Evolutionary conservation across 2,329 filamentous ascomycete species (phyloP).

Genomic region (Penicillium sp.): DNA sequence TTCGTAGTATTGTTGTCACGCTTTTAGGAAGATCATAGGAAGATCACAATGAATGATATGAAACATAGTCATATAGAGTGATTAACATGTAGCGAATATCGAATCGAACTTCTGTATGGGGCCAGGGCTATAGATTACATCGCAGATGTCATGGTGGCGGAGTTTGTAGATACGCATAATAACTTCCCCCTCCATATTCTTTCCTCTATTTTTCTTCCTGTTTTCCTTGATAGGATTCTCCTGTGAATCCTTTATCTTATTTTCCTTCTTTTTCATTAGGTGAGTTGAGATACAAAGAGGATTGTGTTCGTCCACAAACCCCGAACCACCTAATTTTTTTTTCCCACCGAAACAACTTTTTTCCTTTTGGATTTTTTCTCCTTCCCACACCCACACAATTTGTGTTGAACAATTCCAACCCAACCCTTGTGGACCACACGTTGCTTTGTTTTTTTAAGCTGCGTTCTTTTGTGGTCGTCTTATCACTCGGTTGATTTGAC

Average conservation of each 20-base stretch:
- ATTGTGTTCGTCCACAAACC: slow-evolving; percentile 15
- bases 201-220: slow-evolving; percentile 17
- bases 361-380: slow-evolving; percentile 20
- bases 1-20: background rate
- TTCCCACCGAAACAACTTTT: slow-evolving; percentile 25
- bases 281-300: slow-evolving; percentile 4
- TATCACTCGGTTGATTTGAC: slow-evolving; percentile 20
- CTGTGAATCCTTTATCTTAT: background rate
- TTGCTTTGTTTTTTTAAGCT: slow-evolving; percentile 16
- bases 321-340: slow-evolving; percentile 13
- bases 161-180: slow-evolving; percentile 7
- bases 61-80: background rate
- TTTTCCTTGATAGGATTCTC: slow-evolving; percentile 3
- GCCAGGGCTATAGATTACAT: background rate
- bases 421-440: slow-evolving; percentile 20
- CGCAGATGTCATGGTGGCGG: slow-evolving; percentile 24
- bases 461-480: slow-evolving; percentile 25
- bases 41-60: no score
- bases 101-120: background rate
- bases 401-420: slow-evolving; percentile 9
- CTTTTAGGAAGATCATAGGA: no score
- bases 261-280: background rate
- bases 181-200: slow-evolving; percentile 3
- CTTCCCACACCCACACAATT: slow-evolving; percentile 18
- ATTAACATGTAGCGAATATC: background rate